Percentiles rank a stretch among this genome's conserved stretches.
These are phyloP conservation scores for Rosa hybrid DNA, from an alignment of 331 rosid species.

Conservation along the genomic window DNA sequence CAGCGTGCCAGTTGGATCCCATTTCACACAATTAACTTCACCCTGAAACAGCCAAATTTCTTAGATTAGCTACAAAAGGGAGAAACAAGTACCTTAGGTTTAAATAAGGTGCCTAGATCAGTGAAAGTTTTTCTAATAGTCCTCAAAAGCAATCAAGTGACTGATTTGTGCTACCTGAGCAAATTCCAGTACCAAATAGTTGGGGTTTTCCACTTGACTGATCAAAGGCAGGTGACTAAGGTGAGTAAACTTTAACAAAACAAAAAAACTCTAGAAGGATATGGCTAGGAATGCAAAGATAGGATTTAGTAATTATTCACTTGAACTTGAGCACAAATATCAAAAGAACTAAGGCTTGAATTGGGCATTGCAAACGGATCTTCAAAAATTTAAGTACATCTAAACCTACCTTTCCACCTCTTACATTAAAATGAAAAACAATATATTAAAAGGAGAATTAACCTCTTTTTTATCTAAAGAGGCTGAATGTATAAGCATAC, in stretches of 20 bases:
- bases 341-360: not conserved
- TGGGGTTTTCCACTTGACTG: constrained; percentile 1
- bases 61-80: not conserved
- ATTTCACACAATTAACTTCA: constrained; percentile 82
- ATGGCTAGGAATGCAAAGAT: not conserved
- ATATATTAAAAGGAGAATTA: not conserved
- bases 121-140: not conserved
- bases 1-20: constrained; percentile 83
- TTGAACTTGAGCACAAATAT: not conserved
- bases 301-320: not conserved
- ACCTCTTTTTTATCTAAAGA: not conserved
- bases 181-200: not conserved
- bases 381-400: constrained; percentile 1
- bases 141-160: not conserved
- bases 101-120: not conserved
- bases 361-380: not conserved
- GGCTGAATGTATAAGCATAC: constrained; percentile 42
- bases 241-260: not conserved
- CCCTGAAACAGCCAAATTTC: constrained; percentile 52
- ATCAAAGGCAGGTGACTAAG: not conserved
- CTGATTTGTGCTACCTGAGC: not conserved
- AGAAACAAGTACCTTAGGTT: not conserved
- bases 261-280: not conserved
- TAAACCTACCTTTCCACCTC: not conserved
- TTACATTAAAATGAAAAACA: not conserved